phyloP scores from a whole-genome alignment of 179 eudicot genomes.

The Gypsophila paniculata region DNA sequence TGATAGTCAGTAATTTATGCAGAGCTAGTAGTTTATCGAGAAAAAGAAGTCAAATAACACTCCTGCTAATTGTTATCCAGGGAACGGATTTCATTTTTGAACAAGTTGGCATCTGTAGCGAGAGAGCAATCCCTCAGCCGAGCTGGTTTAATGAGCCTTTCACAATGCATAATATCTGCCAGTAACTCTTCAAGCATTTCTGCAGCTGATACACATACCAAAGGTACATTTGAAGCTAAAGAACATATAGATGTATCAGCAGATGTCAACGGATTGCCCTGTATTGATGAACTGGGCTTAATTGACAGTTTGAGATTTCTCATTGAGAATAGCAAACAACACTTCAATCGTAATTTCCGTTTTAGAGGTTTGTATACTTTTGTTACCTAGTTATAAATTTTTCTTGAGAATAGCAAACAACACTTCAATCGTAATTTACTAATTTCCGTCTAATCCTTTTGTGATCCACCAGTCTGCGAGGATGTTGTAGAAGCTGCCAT shows the following conservation, averaged over 20 bases:
- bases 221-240: slow-evolving; percentile 20
- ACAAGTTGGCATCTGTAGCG: slow-evolving; percentile 56
- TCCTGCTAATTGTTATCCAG: slow-evolving; percentile 38
- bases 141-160: slow-evolving; percentile 77
- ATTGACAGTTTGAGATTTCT: slow-evolving; percentile 67
- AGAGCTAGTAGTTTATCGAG: background rate
- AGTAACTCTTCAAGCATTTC: slow-evolving; percentile 48
- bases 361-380: slow-evolving; percentile 47
- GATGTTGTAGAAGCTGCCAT: slow-evolving; percentile 63
- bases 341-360: slow-evolving; percentile 84
- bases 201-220: slow-evolving; percentile 28
- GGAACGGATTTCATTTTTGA: slow-evolving; percentile 53
- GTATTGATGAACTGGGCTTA: slow-evolving; percentile 42
- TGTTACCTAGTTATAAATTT: background rate
- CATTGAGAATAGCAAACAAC: slow-evolving; percentile 84
- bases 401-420: slow-evolving; percentile 86
- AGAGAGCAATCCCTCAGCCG: slow-evolving; percentile 70
- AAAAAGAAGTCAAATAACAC: background rate
- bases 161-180: slow-evolving; percentile 66
- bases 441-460: slow-evolving; percentile 24
- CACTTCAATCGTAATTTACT: slow-evolving; percentile 86
- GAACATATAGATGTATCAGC: slow-evolving; percentile 24
- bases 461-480: slow-evolving; percentile 59
- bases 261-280: slow-evolving; percentile 25
- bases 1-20: background rate